Conservation (phyloP, 2,329 filamentous ascomycete species). For the Ophiocordyceps camponoti-leonardi region DNA sequence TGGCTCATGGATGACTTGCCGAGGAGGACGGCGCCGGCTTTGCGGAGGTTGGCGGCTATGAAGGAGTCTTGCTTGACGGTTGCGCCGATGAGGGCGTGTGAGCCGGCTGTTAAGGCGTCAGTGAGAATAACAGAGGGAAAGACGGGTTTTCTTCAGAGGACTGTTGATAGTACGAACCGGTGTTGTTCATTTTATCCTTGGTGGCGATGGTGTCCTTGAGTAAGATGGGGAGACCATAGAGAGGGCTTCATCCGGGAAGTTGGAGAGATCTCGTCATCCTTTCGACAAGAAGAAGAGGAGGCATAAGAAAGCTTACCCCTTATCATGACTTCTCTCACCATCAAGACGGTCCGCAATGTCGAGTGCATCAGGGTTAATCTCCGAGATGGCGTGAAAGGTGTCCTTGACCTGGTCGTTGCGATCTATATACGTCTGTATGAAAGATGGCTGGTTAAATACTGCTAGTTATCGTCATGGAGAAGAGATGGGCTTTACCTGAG, state of each 20-base stretch:
- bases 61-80: conserved; percentile 37
- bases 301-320: conserved; percentile 8
- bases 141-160: no score
- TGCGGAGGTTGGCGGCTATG: conserved; percentile 37
- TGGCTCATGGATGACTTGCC: conserved; percentile 47
- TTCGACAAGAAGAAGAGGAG: neutral
- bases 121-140: no score
- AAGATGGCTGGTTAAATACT: no score
- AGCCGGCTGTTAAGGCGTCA: no score
- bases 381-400: conserved; percentile 13
- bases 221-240: conserved; percentile 46
- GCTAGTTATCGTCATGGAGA: no score
- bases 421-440: conserved; percentile 7
- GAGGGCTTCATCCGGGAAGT: conserved; percentile 15
- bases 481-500: no score
- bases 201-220: conserved; percentile 53
- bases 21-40: conserved; percentile 42
- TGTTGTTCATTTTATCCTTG: conserved; percentile 41
- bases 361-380: conserved; percentile 18
- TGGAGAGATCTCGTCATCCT: neutral
- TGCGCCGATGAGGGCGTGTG: conserved; percentile 38
- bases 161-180: no score
- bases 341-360: conserved; percentile 15
- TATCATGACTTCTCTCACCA: conserved; percentile 10
- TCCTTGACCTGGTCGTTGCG: conserved; percentile 10